Evolutionary conservation across 1,284 basidiomycete genomes (phyloP).

Genomic region (Puccinia brachypodii): DNA sequence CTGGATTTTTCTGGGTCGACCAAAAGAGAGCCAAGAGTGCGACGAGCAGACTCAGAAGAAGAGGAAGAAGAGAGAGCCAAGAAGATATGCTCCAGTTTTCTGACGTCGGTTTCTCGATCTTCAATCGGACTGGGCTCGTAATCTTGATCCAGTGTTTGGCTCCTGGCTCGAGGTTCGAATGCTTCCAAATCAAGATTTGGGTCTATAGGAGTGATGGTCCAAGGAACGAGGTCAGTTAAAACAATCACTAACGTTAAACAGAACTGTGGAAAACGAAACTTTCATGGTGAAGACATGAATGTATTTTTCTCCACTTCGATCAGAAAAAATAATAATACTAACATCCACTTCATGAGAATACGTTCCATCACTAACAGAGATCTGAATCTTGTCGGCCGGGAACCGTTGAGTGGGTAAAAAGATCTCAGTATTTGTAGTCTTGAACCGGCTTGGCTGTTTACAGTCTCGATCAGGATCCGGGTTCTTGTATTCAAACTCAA

Average conservation of each 20-base stretch:
- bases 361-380: conserved; percentile 42
- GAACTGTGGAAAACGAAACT: background rate
- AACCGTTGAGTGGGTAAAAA: conserved; percentile 53
- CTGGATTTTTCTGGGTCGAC: background rate
- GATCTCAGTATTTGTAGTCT: conserved; percentile 52
- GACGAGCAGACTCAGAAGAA: background rate
- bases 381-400: background rate
- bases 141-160: conserved; percentile 15
- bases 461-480: background rate
- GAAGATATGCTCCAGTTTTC: background rate
- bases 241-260: background rate
- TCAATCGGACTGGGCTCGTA: conserved; percentile 3
- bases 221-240: background rate
- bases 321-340: background rate
- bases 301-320: background rate
- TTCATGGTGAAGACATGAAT: background rate
- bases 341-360: conserved; percentile 9
- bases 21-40: background rate
- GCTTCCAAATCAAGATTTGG: conserved; percentile 37
- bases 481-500: conserved; percentile 55
- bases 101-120: background rate
- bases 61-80: background rate
- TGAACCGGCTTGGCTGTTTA: background rate
- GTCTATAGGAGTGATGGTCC: background rate
- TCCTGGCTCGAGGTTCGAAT: conserved; percentile 15